Conservation (phyloP, 1,139 yeast genomes). For the Pneumocystis wakefieldiae region DNA sequence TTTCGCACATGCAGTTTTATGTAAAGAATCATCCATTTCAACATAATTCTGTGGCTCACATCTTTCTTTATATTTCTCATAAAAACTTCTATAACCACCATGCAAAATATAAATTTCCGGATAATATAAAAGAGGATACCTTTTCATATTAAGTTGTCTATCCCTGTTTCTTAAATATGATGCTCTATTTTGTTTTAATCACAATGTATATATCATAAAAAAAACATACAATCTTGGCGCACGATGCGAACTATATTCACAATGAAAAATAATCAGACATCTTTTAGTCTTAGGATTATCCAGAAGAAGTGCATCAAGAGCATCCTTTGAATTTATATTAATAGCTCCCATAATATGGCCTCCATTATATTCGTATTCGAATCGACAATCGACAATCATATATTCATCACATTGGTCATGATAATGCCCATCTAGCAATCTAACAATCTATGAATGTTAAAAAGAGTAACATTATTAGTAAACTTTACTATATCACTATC, state of each 20-base stretch:
- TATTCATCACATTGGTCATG: conserved; percentile 42
- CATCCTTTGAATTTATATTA: conserved; percentile 58
- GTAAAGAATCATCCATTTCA: conserved; percentile 70
- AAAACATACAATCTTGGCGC: conserved; percentile 52
- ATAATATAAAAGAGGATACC: conserved; percentile 65
- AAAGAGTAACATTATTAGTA: neutral
- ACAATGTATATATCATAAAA: neutral
- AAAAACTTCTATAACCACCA: conserved; percentile 82
- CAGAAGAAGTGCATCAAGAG: conserved; percentile 37
- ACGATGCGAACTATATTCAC: conserved; percentile 83
- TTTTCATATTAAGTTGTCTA: conserved; percentile 52
- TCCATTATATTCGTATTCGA: conserved; percentile 79
- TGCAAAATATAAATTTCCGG: conserved; percentile 81
- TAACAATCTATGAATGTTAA: conserved; percentile 12
- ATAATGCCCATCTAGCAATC: conserved; percentile 45
- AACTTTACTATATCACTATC: conserved; percentile 43
- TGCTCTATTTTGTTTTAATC: conserved; percentile 29
- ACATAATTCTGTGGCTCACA: conserved; percentile 31
- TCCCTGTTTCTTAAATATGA: conserved; percentile 71
- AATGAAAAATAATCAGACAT: conserved; percentile 62
- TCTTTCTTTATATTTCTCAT: conserved; percentile 29
- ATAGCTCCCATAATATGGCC: conserved; percentile 81
- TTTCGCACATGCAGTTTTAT: conserved; percentile 49
- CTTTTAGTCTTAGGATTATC: conserved; percentile 21
- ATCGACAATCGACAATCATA: conserved; percentile 70